Evolutionary conservation across 805 yeast species (phyloP), one percentile per base, ranked within the genome.

Genomic region (Teunomyces aglyptinius): DNA sequence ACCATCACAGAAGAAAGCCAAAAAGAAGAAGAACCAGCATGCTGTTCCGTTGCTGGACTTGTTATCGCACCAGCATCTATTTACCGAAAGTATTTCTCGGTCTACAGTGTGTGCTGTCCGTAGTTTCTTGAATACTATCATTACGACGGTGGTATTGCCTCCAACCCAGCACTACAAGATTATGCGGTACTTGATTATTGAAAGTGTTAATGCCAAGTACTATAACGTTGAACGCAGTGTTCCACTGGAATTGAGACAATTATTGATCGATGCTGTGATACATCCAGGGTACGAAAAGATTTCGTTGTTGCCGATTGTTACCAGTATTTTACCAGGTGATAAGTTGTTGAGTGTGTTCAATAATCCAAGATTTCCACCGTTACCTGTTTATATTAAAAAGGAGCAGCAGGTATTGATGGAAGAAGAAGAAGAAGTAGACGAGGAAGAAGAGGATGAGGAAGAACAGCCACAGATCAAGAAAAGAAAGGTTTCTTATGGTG

Each of bases 361-460:
- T 45, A 85, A 86, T 56, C 96, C 96, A 35, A 73, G 94, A 56
- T 78, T 89, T 54, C 96, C 96, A 3, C 73, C 71, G 6, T 56
- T 68, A 42, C 69, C 71, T 5, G 50, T 52, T 11, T 63, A 50
- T 32, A 51, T 56, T 34, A 58, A 51, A 49, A 60, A 44, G 29
- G 55, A 31, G 38, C 41, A 18, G 26, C 28, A 38, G 38, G 42
- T 38, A 28, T 35, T 24, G 32, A 27, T 19, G 16, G 49, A 43
- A 18, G 32, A 28, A 26, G 48, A 11, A 15, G 46, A 35, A 16
- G 41, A 32, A 32, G 41, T 20, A 15, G 18, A 16, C 7, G 20
- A 22, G n/a, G 22, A 20, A 20, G 20, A 18, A 12, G 16, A 46
- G 11, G 24, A 20, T 10, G 29, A 16, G 2, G 39, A 11, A 22